Percentiles rank a stretch among this genome's conserved stretches.
These are phyloP conservation scores for Solanum hybrid DNA, from an alignment of 305 asterid genomes.

Conservation along the genomic window DNA sequence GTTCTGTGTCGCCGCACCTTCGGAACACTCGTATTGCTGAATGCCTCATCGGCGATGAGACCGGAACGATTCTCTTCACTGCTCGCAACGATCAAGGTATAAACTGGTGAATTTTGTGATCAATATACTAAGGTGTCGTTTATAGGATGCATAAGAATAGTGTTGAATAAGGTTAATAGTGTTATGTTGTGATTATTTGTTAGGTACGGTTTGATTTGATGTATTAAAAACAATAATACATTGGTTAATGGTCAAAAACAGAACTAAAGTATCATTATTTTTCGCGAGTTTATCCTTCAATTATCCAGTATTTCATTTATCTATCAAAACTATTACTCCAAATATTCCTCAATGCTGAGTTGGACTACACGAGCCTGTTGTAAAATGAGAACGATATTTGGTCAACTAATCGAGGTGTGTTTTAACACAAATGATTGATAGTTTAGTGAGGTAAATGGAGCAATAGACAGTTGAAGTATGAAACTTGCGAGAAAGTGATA, in stretches of 20 bases:
- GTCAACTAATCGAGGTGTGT: background rate
- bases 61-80: conserved; percentile 36
- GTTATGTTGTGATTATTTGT: background rate
- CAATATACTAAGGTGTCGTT: background rate
- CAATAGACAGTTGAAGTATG: background rate
- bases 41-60: conserved; percentile 49
- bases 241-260: background rate
- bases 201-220: background rate
- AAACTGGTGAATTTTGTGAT: background rate
- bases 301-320: background rate
- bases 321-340: background rate
- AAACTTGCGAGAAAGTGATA: background rate
- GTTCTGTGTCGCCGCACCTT: conserved; percentile 34
- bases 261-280: background rate
- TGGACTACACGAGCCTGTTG: background rate
- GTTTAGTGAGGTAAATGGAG: background rate
- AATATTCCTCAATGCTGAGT: background rate
- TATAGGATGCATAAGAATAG: background rate
- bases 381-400: background rate
- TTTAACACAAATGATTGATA: background rate
- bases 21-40: conserved; percentile 45
- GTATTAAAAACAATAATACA: background rate
- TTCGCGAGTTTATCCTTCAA: background rate
- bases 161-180: background rate
- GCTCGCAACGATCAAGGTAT: conserved; percentile 52